Conservation (phyloP, 2,329 filamentous ascomycete genomes). For the Colletotrichum abscissum region DNA sequence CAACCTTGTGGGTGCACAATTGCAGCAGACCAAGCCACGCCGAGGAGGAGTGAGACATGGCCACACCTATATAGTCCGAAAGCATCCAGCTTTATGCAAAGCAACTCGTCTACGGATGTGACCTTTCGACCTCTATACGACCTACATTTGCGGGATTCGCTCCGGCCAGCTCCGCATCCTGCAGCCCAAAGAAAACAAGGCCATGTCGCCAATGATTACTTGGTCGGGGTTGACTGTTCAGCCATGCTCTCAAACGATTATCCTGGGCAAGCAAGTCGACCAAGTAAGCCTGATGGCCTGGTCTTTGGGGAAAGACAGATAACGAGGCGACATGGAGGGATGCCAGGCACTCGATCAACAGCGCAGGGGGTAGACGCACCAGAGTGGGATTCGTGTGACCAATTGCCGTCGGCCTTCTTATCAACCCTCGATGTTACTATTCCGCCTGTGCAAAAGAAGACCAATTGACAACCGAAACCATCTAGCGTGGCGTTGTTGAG, state of each 20-base stretch:
- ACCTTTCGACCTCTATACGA: neutral
- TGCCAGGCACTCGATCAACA: constrained; percentile 11
- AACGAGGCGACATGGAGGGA: constrained; percentile 11
- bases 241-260: neutral
- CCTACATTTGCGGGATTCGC: constrained; percentile 4
- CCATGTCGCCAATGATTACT: neutral
- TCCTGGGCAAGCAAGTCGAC: neutral
- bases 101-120: constrained; percentile 17
- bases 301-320: neutral
- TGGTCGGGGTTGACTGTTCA: neutral
- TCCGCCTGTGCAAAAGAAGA: neutral
- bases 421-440: constrained; percentile 2
- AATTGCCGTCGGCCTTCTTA: constrained; percentile 27
- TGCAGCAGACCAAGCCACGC: neutral
- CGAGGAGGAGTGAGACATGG: constrained; percentile 13
- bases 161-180: neutral
- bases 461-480: neutral
- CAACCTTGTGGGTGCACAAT: neutral
- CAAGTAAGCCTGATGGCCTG: neutral
- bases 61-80: constrained; percentile 27
- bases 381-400: constrained; percentile 14
- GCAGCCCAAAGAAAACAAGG: neutral
- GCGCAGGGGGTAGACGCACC: constrained; percentile 15
- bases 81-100: neutral
- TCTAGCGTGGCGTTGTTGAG: neutral